Percentiles rank a stretch among this genome's conserved stretches.
Evolutionary conservation across 2,329 filamentous ascomycete species (phyloP).

Genomic region (Ophiostoma perfectum): DNA sequence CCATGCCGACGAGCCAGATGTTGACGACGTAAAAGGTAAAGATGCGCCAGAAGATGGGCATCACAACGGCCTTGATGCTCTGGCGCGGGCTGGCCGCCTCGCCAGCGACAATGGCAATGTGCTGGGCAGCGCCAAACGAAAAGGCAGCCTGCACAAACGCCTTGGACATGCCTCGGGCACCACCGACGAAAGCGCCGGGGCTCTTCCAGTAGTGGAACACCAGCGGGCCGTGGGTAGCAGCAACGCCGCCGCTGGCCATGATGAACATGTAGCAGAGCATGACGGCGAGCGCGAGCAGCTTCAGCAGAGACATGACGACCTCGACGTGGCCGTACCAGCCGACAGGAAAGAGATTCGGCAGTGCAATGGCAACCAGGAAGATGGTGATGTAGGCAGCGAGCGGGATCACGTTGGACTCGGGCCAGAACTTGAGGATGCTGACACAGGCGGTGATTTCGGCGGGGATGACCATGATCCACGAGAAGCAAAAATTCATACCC

Average conservation of each 20-base stretch:
- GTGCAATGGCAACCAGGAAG: conserved; percentile 3
- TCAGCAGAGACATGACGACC: conserved; percentile 2
- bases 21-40: conserved; percentile 9
- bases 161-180: conserved; percentile 5
- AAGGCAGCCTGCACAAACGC: conserved; percentile 3
- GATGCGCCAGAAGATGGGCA: conserved; percentile 6
- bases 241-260: neutral
- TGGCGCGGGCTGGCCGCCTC: conserved; percentile 1
- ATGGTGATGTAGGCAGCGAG: conserved; percentile 3
- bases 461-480: conserved; percentile 4
- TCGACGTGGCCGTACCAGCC: conserved; percentile 5
- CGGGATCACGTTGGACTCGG: neutral
- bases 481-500: neutral
- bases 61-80: conserved; percentile 6
- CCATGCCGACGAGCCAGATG: conserved; percentile 9
- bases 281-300: conserved; percentile 2
- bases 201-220: neutral
- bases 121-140: neutral
- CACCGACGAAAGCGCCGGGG: neutral
- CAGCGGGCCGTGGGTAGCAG: neutral
- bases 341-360: neutral
- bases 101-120: conserved; percentile 6
- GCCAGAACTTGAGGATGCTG: neutral
- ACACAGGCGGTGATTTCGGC: conserved; percentile 6
- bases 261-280: conserved; percentile 4